A percentile compares a stretch with the other conserved stretches of the same genome.
phyloP scores from a whole-genome alignment of 2,329 filamentous ascomycete genomes.

The Sporothrix protearum region DNA sequence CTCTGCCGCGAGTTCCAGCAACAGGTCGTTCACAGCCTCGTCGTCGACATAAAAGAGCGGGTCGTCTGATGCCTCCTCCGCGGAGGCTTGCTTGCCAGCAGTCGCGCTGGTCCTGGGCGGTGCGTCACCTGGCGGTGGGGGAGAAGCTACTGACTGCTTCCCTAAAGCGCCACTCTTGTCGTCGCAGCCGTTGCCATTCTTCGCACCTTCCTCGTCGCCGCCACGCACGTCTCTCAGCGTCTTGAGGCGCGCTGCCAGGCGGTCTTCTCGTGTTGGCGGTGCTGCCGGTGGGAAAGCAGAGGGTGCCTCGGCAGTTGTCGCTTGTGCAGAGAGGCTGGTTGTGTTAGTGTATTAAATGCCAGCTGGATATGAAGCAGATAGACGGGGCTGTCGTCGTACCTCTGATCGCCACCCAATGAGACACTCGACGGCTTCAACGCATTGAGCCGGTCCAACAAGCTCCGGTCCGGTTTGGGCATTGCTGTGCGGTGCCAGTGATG shows the following conservation, averaged over 20 bases:
- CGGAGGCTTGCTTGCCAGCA: not conserved
- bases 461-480: conserved; percentile 38
- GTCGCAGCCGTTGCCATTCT: not conserved
- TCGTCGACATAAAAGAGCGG: conserved; percentile 48
- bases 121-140: not conserved
- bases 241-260: conserved; percentile 50
- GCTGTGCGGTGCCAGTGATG: not conserved
- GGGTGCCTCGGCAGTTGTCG: not conserved
- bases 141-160: not conserved
- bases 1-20: conserved; percentile 40
- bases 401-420: conserved; percentile 34
- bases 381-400: not conserved
- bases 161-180: not conserved
- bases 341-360: conserved; percentile 31
- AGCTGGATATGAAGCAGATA: not conserved
- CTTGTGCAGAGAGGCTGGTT: not conserved
- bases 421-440: conserved; percentile 46
- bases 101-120: no score
- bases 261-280: conserved; percentile 47
- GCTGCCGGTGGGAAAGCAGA: not conserved
- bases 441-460: conserved; percentile 53
- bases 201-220: not conserved
- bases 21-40: conserved; percentile 50
- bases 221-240: conserved; percentile 44
- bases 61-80: conserved; percentile 31